These are phyloP conservation scores for Solanum corneliomulleri DNA, from an alignment of 257 asterid genomes.

Conservation along the genomic window DNA sequence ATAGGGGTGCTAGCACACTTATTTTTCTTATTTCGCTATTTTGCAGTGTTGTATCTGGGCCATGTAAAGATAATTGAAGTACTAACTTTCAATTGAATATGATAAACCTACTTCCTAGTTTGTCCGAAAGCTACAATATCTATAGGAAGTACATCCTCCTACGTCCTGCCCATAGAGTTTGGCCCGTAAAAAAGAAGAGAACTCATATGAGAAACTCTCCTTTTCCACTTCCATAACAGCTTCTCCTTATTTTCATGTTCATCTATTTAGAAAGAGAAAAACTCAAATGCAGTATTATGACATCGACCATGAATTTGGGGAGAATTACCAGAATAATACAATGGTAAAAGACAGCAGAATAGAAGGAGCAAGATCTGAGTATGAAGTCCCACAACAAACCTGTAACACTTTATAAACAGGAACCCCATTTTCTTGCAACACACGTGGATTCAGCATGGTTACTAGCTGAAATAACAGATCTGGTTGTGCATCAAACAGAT, in stretches of 20 bases:
- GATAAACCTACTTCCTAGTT: background rate
- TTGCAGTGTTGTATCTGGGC: background rate
- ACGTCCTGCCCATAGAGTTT: background rate
- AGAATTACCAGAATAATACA: background rate
- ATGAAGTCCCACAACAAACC: slow-evolving; percentile 23
- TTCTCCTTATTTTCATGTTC: background rate
- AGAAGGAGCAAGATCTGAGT: background rate
- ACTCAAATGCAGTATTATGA: background rate
- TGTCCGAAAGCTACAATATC: background rate
- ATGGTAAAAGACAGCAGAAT: background rate
- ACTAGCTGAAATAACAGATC: slow-evolving; percentile 92
- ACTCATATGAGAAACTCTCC: background rate
- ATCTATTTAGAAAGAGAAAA: background rate
- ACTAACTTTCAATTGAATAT: background rate
- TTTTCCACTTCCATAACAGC: background rate
- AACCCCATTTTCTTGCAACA: slow-evolving; percentile 76
- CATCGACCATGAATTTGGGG: background rate
- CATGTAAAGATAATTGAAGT: background rate
- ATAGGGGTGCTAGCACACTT: background rate
- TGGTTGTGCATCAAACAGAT: slow-evolving; percentile 93
- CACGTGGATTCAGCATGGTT: slow-evolving; percentile 90
- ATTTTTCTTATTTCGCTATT: background rate
- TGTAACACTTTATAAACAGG: slow-evolving; percentile 90
- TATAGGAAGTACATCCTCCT: background rate
- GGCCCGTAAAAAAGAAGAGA: background rate